Conservation (phyloP, 176 grass and related monocot species). For the Eragrostis curvula region DNA sequence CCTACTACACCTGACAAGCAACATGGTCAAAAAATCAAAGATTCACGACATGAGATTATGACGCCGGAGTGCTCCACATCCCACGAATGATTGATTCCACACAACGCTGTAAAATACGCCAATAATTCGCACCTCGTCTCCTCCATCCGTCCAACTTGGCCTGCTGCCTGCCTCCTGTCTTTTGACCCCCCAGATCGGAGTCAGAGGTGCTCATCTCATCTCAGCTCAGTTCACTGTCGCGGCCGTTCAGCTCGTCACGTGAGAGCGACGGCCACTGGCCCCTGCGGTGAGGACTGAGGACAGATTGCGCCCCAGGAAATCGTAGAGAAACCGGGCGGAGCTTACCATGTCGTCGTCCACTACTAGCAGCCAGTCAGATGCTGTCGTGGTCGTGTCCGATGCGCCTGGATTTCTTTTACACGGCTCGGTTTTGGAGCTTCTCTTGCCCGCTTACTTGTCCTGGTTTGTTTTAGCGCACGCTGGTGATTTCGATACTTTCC, state of each 20-base stretch:
- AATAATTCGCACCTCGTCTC: slow-evolving; percentile 13
- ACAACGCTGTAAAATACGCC: slow-evolving; percentile 20
- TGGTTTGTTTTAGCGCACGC: not conserved
- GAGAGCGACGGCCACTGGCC: slow-evolving; percentile 36
- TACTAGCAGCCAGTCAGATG: not conserved
- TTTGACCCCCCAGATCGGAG: slow-evolving; percentile 11
- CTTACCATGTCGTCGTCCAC: slow-evolving; percentile 11
- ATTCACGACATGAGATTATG: slow-evolving; percentile 13
- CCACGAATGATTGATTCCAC: slow-evolving; percentile 37
- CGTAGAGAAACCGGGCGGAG: slow-evolving; percentile 38
- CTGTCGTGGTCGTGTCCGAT: slow-evolving; percentile 23
- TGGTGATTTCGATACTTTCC: not conserved
- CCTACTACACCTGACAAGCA: slow-evolving; percentile 5
- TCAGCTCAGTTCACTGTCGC: not conserved
- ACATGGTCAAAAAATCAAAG: not conserved
- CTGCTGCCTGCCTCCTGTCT: not conserved
- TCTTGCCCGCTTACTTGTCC: not conserved
- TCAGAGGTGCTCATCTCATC: not conserved
- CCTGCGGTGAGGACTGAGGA: not conserved
- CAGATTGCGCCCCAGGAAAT: slow-evolving; percentile 21
- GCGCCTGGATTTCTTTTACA: not conserved
- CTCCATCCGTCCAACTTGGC: slow-evolving; percentile 32
- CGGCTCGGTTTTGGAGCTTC: not conserved
- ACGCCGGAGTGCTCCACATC: not conserved
- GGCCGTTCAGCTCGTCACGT: slow-evolving; percentile 20